phyloP scores from a whole-genome alignment of 2,329 filamentous ascomycete genomes.

The Exophiala sideris region DNA sequence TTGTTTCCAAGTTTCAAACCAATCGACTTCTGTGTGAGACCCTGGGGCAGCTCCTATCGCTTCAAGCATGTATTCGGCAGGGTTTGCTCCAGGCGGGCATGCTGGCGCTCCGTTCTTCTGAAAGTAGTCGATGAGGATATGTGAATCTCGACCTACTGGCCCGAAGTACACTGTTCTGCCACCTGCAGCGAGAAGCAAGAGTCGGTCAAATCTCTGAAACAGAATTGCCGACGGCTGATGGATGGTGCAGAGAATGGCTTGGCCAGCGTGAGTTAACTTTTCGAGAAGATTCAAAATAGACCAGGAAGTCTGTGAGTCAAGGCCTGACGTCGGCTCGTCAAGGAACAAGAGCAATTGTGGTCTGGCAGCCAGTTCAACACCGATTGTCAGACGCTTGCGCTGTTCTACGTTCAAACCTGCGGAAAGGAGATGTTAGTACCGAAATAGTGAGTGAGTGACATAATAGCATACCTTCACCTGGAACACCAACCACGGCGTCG shows the following conservation, averaged over 20 bases:
- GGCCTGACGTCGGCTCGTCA: constrained; percentile 91
- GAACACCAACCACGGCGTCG: constrained; percentile 84
- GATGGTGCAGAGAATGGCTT: constrained; percentile 93
- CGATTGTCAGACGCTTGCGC: constrained; percentile 78
- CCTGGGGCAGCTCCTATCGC: constrained; percentile 59
- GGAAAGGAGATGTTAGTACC: neutral
- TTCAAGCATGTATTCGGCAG: constrained; percentile 70
- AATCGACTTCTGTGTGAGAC: constrained; percentile 61
- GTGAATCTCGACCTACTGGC: constrained; percentile 59
- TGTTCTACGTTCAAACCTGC: constrained; percentile 58
- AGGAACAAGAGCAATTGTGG: constrained; percentile 83
- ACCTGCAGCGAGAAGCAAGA: constrained; percentile 61
- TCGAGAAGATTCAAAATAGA: constrained; percentile 82
- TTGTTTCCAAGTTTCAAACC: constrained; percentile 60
- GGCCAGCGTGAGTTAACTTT: constrained; percentile 81
- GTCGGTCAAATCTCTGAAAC: constrained; percentile 74
- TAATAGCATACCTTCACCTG: constrained; percentile 63
- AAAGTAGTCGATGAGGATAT: constrained; percentile 60
- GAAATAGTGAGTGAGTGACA: neutral
- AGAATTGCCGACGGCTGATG: constrained; percentile 92
- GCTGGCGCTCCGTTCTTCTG: constrained; percentile 58
- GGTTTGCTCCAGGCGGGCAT: constrained; percentile 63
- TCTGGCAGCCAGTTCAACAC: constrained; percentile 87
- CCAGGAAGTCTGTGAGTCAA: constrained; percentile 91
- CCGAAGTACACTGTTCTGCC: constrained; percentile 68